Base-by-base conservation (phyloP, 2,329 filamentous ascomycete species). In the Didymella pomorum region DNA sequence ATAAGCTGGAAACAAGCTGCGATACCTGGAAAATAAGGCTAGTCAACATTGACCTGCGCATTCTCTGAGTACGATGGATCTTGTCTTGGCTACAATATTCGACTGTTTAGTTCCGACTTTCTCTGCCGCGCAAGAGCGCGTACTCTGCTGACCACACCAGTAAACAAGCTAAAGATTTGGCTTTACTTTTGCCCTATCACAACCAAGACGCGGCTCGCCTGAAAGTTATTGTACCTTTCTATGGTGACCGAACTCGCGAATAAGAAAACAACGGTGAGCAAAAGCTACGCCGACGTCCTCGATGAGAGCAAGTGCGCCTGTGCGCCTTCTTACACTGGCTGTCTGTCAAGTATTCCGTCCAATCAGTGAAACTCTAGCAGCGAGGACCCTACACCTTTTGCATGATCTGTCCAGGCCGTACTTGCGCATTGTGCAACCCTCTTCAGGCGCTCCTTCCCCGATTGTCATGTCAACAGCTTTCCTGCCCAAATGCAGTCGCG, bases 401-500 rank as follows among this genome's bases (percentile, higher is more conserved):
- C n/a, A 49, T 25, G 29, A 42, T 48, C 41, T 14, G 56, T 49
- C 16, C 26, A 31, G 18, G 39, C 25, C 26, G 28, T 31, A 21
- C 14, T 42, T 28, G 46, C 46, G 51, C 37, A 16, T 29, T 41
- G 56, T 58, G 56, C 45, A 41, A 51, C 56, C 56, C 41, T 31
- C n/a, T 20, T 37, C 29, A n/a, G 37, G 31, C 11, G 14, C 26
- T 47, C 47, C 29, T 50, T 50, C 39, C 44, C 39, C 45, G 31
- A 48, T 49, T 29, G 33, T 53, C 50, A 43, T 33, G 49, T 58
- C 41, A 52, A 51, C 11, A 41, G 52, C 41, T 50, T 26, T 31
- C 46, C 37, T 53, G 51, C 51, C 23, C 39, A 25, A 53, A 50
- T 37, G 35, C 26, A 49, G 37, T 60, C 61, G 60, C 63, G 41